Base-by-base conservation (phyloP, 495 filamentous ascomycete species). In the Talaromyces ruber region DNA sequence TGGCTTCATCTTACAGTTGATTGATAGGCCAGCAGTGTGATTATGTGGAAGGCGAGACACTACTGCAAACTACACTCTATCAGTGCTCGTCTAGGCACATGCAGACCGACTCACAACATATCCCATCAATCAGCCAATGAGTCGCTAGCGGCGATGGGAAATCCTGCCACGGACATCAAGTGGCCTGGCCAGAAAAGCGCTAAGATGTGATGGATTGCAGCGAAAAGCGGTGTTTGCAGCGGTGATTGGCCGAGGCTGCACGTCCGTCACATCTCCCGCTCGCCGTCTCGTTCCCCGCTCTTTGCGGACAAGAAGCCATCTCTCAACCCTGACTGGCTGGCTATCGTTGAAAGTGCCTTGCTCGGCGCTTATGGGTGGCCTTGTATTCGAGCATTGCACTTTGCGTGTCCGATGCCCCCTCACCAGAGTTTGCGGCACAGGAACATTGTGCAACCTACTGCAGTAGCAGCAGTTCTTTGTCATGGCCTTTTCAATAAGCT, bases 211-310 rank as follows among this genome's bases (percentile, higher is more conserved):
- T 57, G 54, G 29, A 57, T 30, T 34, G n/a, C 54, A 57, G 21
- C 57, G 39, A 43, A 26, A 59, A 26, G 24, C 34, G 22, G 57
- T 45, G 30, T 14, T 59, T 25, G 30, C 32, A 16, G n/a, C 21
- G 1, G 21, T 59, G 57, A 59, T 59, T 45, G 57, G 57, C 57
- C 6, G 26, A 59, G 26, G 57, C 57, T 59, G 57, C 57, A 59
- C 34, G 57, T n/a, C 57, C 57, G 57, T 59, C 57, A 59, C 57
- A 59, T 59, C 57, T 59, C 32, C 34, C 57, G 39, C 39, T 26
- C 51, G 22, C 51, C 18, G 16, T 29, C 57, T 21, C 16, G 54
- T 18, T 29, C 26, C 39, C 57, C 52, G 29, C 18, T 9, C 55
- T 21, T 34, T 26, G 55, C 55, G 12, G 57, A 47, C 34, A 34